Evolutionary conservation across 768 basidiomycete genomes (phyloP), one percentile per base, ranked within the genome.

Genomic region (Tulasnella sp.): DNA sequence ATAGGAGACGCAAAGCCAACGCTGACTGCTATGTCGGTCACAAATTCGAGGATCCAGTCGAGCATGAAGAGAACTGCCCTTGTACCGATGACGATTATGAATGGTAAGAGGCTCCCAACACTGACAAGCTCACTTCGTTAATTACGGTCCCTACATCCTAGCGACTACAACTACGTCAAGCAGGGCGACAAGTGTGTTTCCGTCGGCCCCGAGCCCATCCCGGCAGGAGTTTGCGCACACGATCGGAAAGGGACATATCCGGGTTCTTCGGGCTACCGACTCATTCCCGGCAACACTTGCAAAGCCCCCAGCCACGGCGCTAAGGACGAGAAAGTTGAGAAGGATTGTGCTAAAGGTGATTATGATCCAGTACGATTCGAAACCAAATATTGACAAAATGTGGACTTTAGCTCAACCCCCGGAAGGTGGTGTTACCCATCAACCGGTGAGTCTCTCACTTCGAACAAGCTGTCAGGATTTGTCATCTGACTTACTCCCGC

Each of bases 201-300:
- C 1, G 89, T 86, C 40, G 96, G 97, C 11, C 94, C 90, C 1
- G 96, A 98, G 78, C 88, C 87, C 6, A 89, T 97, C 62, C 91
- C 94, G 0, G 85, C 89, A 5, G 91, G 87, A 3, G 83, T 89
- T 1, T 96, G 94, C 76, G 75, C 77, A 6, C 78, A 79, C 11
- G 81, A 82, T 62, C 80, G 85, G 0, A 83, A 85, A 5, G 83
- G 90, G 74, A 87, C 77, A 7, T 99, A 94, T 78, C 77, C 84
- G 78, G 97, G 97, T 0, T 98, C 95, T 0, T 94, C 92, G 22
- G 97, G 97, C 0, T 99, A 88, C 79, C 85, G 95, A 37, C 87
- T 89, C 77, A 93, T 99, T 73, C 95, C 97, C 3, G 96, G 96
- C 0, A 91, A 99, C 77, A 90, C 89, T 0, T 99, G 97, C 78